Base-by-base conservation (phyloP, 169 alveolate genomes). In the Eimeria sp. region DNA sequence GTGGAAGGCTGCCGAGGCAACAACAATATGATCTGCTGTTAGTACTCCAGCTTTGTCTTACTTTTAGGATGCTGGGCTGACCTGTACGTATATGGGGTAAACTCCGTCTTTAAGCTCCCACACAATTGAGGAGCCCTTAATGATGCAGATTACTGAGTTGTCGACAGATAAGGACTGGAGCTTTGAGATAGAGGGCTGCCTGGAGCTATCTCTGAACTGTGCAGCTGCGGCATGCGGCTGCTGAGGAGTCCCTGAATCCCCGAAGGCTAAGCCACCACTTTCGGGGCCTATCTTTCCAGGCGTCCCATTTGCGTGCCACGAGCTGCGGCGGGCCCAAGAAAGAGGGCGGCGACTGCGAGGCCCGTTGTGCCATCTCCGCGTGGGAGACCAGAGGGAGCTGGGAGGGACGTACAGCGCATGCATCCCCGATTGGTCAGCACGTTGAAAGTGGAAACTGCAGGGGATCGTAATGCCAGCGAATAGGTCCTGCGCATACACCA, bases 51-150 rank as follows among this genome's bases (percentile, higher is more conserved):
- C n/a, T 4, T 27, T 14, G 66, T 6, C 6, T n/a, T 0, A 23
- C 40, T 20, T 62, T 3, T 43, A 16, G 90, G 90, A 33, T n/a
- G 77, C 25, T 49, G 56, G 58, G 37, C 96, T 49, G 85, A 94
- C 96, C 90, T 97, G 94, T n/a, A 89, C 66, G 66, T 98, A 98
- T 25, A 97, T 97, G 68, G 99, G 99, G 95, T 97, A 97, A 64
- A 96, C 96, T 10, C 95, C 95, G 88, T 88, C 91, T 90, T 97
- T 95, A 27, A 85, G 89, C 37, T 85, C 91, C 97, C 97, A 95
- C n/a, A 88, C 91, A 58, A 95, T 88, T 30, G 95, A 58, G 27
- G 95, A 68, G 18, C 97, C 97, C 43, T 64, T 78, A 2, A 54
- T 43, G 78, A 95, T 46, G 56, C 97, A 95, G 77, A 43, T 85